Conservation (phyloP, 208 protist genomes). For the Leishmania braziliensis region DNA sequence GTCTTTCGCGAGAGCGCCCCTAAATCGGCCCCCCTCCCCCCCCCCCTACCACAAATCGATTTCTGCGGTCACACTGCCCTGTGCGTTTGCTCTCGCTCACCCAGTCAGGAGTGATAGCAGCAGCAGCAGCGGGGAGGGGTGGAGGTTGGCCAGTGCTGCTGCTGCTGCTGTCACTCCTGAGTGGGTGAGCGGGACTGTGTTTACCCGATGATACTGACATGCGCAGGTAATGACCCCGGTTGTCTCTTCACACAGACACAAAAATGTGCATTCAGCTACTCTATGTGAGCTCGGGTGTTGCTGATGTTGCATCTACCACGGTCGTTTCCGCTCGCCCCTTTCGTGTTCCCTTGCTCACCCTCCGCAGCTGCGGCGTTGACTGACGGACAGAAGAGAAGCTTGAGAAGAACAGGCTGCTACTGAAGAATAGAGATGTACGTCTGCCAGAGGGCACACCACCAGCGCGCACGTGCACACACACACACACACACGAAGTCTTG, state of each 20-base stretch:
- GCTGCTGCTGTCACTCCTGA: too few species aligned
- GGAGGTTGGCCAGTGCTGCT: too few species aligned
- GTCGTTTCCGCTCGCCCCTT: not conserved
- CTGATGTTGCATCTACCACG: not conserved
- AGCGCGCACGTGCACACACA: not conserved
- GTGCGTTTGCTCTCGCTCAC: not conserved
- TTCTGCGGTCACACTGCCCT: not conserved
- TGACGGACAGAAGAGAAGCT: not conserved
- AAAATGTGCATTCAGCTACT: too few species aligned
- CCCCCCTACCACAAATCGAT: not conserved
- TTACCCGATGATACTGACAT: too few species aligned
- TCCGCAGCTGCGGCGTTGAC: not conserved
- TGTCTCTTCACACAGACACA: too few species aligned
- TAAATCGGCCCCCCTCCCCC: not conserved
- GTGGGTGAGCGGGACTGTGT: too few species aligned
- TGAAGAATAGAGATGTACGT: not conserved
- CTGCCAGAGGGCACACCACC: not conserved
- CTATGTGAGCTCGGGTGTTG: too few species aligned
- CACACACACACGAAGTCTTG: not conserved
- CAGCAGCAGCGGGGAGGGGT: too few species aligned
- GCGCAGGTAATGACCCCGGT: too few species aligned
- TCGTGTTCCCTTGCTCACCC: not conserved
- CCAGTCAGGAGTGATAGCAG: too few species aligned
- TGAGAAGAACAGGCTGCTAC: not conserved
- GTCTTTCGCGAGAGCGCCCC: slow-evolving; percentile 2